Evolutionary conservation across 2,329 filamentous ascomycete genomes (phyloP), one percentile per base, ranked within the genome.

Genomic region (Colletotrichum sidae): DNA sequence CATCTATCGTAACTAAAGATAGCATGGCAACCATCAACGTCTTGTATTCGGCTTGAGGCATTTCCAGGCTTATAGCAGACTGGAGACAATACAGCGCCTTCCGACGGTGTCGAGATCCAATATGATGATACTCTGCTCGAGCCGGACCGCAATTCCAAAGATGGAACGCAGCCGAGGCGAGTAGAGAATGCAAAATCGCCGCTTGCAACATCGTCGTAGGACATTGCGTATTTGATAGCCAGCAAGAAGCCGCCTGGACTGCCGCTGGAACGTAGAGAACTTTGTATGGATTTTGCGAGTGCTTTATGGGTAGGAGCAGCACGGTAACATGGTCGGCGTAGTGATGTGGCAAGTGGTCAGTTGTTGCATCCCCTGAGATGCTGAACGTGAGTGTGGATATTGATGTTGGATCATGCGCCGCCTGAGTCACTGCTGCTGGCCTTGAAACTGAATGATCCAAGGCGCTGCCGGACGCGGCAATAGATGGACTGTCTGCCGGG

Each of bases 21-120:
- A 55, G 1, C 57, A 60, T 60, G 8, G 57, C 57, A 15, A 55
- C 57, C 57, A 60, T 60, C 7, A 60, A 35, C 17, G 25, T 52
- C 41, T 47, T 55, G 39, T 60, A 60, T 13, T 54, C 49, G 1
- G 57, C 34, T 1, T 34, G 54, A n/a, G 41, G 39, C 57, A 47
- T 60, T 6, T 53, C 57, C 0, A 42, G 6, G 1, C 50, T 54
- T 6, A 60, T 54, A 1, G 41, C 50, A 4, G 57, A 55, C 15
- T 47, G 57, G 7, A 60, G 42, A 4, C 44, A 42, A 11, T 33
- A 13, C 1, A 60, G 44, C n/a, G 57, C 57, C 11, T 46, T 33
- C 17, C 55, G 57, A 8, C 50, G 57, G 34, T 60, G 57, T 6
- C 42, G 57, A 1, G 42, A 17, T 3, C 57, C 57, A 33, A 60